Percentiles rank a stretch among this genome's conserved stretches.
phyloP scores from a whole-genome alignment of 2,329 filamentous ascomycete genomes.

The Talaromyces sp. region DNA sequence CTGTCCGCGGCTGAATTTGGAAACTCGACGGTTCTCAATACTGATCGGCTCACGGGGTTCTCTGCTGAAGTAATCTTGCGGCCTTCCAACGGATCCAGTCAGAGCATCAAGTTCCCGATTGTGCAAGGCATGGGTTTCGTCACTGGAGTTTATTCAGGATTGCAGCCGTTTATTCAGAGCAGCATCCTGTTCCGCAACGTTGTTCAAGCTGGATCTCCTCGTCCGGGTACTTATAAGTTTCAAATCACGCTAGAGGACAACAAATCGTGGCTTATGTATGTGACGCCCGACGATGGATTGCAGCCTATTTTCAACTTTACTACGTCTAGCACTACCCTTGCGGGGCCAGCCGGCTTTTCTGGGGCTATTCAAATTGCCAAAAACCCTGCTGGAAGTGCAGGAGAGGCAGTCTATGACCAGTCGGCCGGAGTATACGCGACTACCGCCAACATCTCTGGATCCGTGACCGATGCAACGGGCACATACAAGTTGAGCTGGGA shows the following conservation, averaged over 20 bases:
- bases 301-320: conserved; percentile 63
- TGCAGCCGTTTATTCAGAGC: conserved; percentile 67
- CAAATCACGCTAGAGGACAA: conserved; percentile 66
- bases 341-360: conserved; percentile 62
- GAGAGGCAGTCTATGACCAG: conserved; percentile 67
- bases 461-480: conserved; percentile 51
- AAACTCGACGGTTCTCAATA: conserved; percentile 50
- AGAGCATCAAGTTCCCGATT: conserved; percentile 69
- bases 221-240: conserved; percentile 69
- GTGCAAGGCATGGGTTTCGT: conserved; percentile 88
- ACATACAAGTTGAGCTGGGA: conserved; percentile 68
- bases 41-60: conserved; percentile 50
- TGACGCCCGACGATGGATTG: conserved; percentile 51
- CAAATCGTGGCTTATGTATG: conserved; percentile 75
- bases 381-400: conserved; percentile 53
- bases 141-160: conserved; percentile 67
- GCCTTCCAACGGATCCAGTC: conserved; percentile 46
- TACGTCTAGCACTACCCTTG: conserved; percentile 57
- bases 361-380: conserved; percentile 83
- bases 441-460: conserved; percentile 59
- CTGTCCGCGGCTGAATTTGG: conserved; percentile 73
- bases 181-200: conserved; percentile 69
- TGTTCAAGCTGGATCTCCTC: conserved; percentile 47
- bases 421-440: conserved; percentile 71
- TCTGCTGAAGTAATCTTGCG: conserved; percentile 65